Evolutionary conservation across 352 stramenopile species (phyloP), one percentile per base, ranked within the genome.

Genomic region (Pythium insidiosum): DNA sequence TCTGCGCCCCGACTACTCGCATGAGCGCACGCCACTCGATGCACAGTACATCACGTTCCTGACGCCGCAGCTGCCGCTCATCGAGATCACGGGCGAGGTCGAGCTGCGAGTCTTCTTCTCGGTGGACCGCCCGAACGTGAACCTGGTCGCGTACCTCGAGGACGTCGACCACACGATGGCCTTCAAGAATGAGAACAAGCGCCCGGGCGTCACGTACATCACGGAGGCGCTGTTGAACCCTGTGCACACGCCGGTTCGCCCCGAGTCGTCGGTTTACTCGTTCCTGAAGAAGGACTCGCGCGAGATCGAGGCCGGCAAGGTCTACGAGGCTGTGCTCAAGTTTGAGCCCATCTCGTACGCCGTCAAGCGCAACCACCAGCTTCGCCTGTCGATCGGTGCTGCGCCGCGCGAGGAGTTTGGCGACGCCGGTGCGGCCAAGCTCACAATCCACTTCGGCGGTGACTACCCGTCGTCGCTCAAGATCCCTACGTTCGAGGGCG

Each of bases 171-270:
- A 78, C 56, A 65, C 64, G 30, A 58, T 67, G 18, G 64, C 68
- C 7, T 88, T 91, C 63, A 62, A 67, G 58, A 88, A 91, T 45
- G 71, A 86, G 47, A 83, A 85, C 64, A 85, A 88, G 47, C 79
- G 79, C 35, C 63, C 61, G 12, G 79, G 79, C 16, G 54, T 84
- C 40, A 91, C 79, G 52, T 91, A 91, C 61, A 75, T 91, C 23
- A 88, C 79, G 0, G 79, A 91, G 43, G 73, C 73, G 15, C 42
- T 88, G 40, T 26, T 88, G 36, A 83, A 88, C 60, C 76, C 76
- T 0, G 64, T 84, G 39, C 79, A 91, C 60, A 56, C 67, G 49
- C 69, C 74, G 0, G 60, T 91, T 31, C 60, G 63, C 9, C 58
- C 66, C 12, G 72, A 77, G 40, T 71, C 69, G 46, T 67, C 61